Percentiles rank a stretch among this genome's conserved stretches.
Conservation (phyloP, 352 stramenopile species). For the Phytophthora fragariae region DNA sequence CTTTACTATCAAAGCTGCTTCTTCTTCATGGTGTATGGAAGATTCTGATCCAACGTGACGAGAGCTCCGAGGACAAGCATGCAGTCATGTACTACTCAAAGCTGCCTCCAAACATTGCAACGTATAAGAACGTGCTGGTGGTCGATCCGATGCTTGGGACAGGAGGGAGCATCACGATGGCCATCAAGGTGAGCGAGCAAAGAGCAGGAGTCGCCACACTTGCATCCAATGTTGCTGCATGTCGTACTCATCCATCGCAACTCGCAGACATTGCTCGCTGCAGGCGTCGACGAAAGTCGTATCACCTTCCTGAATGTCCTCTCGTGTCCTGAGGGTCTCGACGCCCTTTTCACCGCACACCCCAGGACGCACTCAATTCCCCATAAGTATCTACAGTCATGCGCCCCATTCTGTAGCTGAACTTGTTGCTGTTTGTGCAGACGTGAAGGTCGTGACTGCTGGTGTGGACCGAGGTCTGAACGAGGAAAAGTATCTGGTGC, state of each 20-base stretch:
- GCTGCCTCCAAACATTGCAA: conserved; percentile 82
- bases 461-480: conserved; percentile 89
- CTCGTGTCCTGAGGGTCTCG: conserved; percentile 90
- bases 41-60: conserved; percentile 96
- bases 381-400: background rate
- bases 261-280: conserved; percentile 70
- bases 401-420: background rate
- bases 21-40: conserved; percentile 65
- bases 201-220: too few species aligned
- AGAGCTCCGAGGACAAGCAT: conserved; percentile 84
- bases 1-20: too few species aligned
- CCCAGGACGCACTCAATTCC: conserved; percentile 44
- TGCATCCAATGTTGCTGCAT: background rate
- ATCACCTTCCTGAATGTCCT: conserved; percentile 97
- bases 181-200: conserved; percentile 73
- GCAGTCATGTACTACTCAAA: conserved; percentile 95
- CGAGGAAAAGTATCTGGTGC: conserved; percentile 95
- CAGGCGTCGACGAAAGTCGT: conserved; percentile 82
- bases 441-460: conserved; percentile 76
- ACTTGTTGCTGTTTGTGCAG: conserved; percentile 25
- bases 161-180: conserved; percentile 88
- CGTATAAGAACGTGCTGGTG: conserved; percentile 89
- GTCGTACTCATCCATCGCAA: background rate
- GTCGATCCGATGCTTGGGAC: conserved; percentile 97
- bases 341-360: conserved; percentile 69